Percentiles rank a stretch among this genome's conserved stretches.
phyloP scores from a whole-genome alignment of 768 basidiomycete genomes.

The Kondoa malvinella region DNA sequence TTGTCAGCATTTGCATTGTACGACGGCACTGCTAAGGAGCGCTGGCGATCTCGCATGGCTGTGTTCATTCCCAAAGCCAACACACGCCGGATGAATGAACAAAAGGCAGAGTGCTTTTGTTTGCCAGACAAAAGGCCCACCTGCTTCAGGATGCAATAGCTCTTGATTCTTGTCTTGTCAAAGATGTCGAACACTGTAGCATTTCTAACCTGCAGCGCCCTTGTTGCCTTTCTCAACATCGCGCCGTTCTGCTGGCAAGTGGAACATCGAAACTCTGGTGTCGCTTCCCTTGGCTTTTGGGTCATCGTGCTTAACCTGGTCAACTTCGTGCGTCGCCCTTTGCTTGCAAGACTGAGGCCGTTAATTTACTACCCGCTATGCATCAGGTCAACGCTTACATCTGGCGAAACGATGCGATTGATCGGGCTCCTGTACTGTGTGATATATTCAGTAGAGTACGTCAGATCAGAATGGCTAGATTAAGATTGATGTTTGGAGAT shows the following conservation, averaged over 20 bases:
- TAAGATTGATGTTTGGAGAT: background rate
- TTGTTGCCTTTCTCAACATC: slow-evolving; percentile 11
- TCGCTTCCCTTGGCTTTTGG: slow-evolving; percentile 18
- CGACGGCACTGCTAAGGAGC: too few species aligned
- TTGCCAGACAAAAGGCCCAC: too few species aligned
- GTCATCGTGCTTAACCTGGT: slow-evolving; percentile 11
- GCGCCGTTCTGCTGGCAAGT: slow-evolving; percentile 19
- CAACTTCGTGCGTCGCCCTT: slow-evolving; percentile 3
- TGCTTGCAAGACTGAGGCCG: background rate
- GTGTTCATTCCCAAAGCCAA: too few species aligned
- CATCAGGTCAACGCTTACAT: slow-evolving; percentile 12
- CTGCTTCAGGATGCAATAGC: too few species aligned
- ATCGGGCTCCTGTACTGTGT: slow-evolving; percentile 18
- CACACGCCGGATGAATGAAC: too few species aligned
- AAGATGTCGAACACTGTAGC: too few species aligned
- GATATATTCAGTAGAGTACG: slow-evolving; percentile 18
- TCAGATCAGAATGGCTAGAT: background rate
- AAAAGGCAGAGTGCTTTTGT: too few species aligned
- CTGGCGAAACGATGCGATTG: slow-evolving; percentile 17
- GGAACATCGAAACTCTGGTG: slow-evolving; percentile 18
- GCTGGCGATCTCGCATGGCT: too few species aligned
- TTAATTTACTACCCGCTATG: background rate
- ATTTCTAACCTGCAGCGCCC: background rate
- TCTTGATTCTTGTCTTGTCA: too few species aligned
- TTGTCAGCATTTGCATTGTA: too few species aligned